Base-by-base conservation (phyloP, 1,139 yeast species). In the Protomyces gravidus region DNA sequence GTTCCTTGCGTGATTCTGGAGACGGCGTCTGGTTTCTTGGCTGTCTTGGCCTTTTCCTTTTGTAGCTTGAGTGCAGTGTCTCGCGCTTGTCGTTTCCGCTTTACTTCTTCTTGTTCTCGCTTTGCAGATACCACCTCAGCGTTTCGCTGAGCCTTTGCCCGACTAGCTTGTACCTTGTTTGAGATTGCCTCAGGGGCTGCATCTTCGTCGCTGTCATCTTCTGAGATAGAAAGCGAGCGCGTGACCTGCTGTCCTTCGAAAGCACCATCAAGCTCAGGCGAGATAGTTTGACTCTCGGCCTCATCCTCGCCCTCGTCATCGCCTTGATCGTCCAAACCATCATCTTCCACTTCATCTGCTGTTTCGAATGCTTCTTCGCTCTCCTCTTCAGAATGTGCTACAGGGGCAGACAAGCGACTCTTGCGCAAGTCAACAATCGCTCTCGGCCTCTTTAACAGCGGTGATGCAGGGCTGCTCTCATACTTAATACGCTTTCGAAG, bases 171-270 rank as follows among this genome's bases (percentile, higher is more conserved):
- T 5, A 15, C 39, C n/a, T 21, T 45, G 21, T 53, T 53, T 11
- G 58, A 53, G 2, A 53, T 28, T 3, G 51, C 58, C 26, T 53
- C 58, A 11, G 58, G 58, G 13, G 58, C 58, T 25, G 32, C 51
- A 27, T 53, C 58, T n/a, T 53, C 58, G 21, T 33, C 42, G 11
- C 28, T 26, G 9, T 51, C 33, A 5, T 51, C 57, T 11, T 21
- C 45, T 15, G 42, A 36, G 7, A 5, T 15, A 30, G 36, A 30
- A 4, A 30, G 15, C 5, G 42, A 36, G n/a, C n/a, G n/a, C 23
- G 9, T 13, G 19, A 9, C 19, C 11, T 19, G 23, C 6, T 6
- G 9, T 5, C 7, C 9, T n/a, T 15, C 42, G 17, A 3, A 17
- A 3, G 42, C 21, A 23, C 42, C 19, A 13, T 36, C 42, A 9